Base-by-base conservation (phyloP, 2,329 filamentous ascomycete genomes). In the Niveomyces coronatus region DNA sequence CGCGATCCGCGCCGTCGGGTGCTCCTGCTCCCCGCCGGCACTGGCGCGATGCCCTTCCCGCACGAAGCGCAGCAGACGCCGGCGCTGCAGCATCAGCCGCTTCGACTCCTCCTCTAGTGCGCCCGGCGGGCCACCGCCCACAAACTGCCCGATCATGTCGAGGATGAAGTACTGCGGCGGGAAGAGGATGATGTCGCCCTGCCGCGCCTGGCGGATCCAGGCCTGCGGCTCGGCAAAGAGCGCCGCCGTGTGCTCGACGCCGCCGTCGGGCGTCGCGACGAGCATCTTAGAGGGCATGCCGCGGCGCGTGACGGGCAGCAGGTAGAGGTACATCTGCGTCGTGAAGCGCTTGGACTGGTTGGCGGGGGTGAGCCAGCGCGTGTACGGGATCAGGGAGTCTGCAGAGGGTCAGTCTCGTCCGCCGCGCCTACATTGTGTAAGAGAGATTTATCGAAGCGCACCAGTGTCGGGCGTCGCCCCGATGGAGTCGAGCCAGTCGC, bases 321-420 rank as follows among this genome's bases (percentile, higher is more conserved):
- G 80, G 60, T 94, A 94, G 9, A 96, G 58, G 61, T 96, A 98
- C 89, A 96, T 96, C 55, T 95, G 88, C 1, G 89, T 95, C 0
- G 84, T 85, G 62, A 93, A 98, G 31, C 91, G 74, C 49, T 80
- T 85, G 0, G 78, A 73, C 2, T 81, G 64, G 44, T 74, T 76
- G 1, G 67, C 60, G 0, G 89, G 89, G 3, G 91, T 96, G 40
- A 96, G 71, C 91, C 91, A 96, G 38, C 85, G 76, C 0, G 88
- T 94, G 53, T 94, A 95, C 0, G 88, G 86, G 7, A 85, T 64
- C 3, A 95, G 63, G 26, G 69, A 66, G 2, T 38, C 41, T 43
- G 15, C 11, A 3, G n/a, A n/a, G n/a, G n/a, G n/a, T n/a, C n/a
- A n/a, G n/a, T n/a, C n/a, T n/a, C n/a, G n/a, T n/a, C n/a, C n/a